Base-by-base conservation (phyloP, 805 yeast genomes). In the Wilhelminamyces savonicus region DNA sequence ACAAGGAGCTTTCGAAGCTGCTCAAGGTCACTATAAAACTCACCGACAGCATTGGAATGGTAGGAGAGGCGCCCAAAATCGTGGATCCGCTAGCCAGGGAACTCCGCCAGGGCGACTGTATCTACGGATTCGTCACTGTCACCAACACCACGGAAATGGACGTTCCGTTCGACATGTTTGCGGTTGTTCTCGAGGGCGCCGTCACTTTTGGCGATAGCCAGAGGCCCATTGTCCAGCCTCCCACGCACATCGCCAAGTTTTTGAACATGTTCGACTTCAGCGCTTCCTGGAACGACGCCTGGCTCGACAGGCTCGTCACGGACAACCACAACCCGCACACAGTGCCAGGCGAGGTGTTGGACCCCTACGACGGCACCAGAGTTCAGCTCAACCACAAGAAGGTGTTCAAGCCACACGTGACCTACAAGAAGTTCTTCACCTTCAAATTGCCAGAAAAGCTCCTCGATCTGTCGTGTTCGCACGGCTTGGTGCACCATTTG, bases 231-330 rank as follows among this genome's bases (percentile, higher is more conserved):
- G 37, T 47, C 18, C 43, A 41, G 27, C 37, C 33, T 6, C 51
- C 46, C 8, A 29, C 48, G 7, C 43, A 43, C 16, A 34, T 60
- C 12, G 36, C 36, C 11, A 47, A 52, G 29, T 59, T 59, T 33
- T 40, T 62, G 27, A 56, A 52, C 27, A 61, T 62, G 69, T 60
- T 56, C 40, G 69, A 62, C 33, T 61, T 59, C 38, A 54, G 54
- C 27, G 69, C 67, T 1, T 56, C 62, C 12, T 62, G 66, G 66
- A 59, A 52, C 35, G 59, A 52, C 36, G 60, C 53, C 0, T 40
- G 32, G 26, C 36, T 61, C 11, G 59, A 57, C 39, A 34, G 66
- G 16, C 46, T 61, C 23, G 30, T 46, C 12, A 42, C 53, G 1
- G 66, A 61, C 23, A 16, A 19, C 36, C 38, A 56, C 36, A 35